These are phyloP conservation scores for Candida jianshihensis DNA, from an alignment of 805 yeast species.

Conservation along the genomic window DNA sequence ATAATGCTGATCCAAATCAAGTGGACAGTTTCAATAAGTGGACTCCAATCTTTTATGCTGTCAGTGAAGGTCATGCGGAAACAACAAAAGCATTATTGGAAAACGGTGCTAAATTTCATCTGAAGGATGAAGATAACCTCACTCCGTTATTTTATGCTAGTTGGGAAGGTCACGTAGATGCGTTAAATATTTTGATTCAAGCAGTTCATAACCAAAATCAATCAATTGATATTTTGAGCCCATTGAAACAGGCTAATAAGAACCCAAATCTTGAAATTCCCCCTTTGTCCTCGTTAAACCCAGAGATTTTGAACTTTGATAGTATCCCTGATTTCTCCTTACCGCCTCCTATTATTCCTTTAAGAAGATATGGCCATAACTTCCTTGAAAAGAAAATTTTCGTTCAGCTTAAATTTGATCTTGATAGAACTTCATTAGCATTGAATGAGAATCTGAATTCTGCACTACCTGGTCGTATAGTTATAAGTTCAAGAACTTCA, in stretches of 20 bases:
- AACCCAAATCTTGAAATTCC: conserved; percentile 12
- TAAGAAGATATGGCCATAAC: conserved; percentile 92
- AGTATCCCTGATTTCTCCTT: conserved; percentile 83
- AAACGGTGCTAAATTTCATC: conserved; percentile 60
- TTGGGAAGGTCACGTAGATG: conserved; percentile 89
- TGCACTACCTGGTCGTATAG: conserved; percentile 72
- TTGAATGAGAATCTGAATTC: conserved; percentile 34
- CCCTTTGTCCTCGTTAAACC: conserved; percentile 15
- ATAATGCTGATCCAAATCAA: conserved; percentile 72
- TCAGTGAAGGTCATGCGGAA: conserved; percentile 70
- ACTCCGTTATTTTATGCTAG: conserved; percentile 85
- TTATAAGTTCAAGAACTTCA: conserved; percentile 65
- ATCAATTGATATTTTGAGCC: conserved; percentile 16
- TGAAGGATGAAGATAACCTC: conserved; percentile 73
- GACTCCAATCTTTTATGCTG: conserved; percentile 91
- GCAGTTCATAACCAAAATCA: conserved; percentile 14
- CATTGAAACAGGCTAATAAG: conserved; percentile 14
- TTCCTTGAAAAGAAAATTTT: conserved; percentile 86
- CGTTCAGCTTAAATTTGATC: conserved; percentile 65
- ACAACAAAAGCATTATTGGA: conserved; percentile 67
- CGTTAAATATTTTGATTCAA: conserved; percentile 59
- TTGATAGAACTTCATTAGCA: conserved; percentile 38
- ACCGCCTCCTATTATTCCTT: conserved; percentile 95
- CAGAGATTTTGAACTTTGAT: conserved; percentile 41
- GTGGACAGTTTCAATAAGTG: conserved; percentile 83